A percentile compares a stretch with the other conserved stretches of the same genome.
Evolutionary conservation across 805 yeast species (phyloP).

Genomic region (Candida ponderosae): DNA sequence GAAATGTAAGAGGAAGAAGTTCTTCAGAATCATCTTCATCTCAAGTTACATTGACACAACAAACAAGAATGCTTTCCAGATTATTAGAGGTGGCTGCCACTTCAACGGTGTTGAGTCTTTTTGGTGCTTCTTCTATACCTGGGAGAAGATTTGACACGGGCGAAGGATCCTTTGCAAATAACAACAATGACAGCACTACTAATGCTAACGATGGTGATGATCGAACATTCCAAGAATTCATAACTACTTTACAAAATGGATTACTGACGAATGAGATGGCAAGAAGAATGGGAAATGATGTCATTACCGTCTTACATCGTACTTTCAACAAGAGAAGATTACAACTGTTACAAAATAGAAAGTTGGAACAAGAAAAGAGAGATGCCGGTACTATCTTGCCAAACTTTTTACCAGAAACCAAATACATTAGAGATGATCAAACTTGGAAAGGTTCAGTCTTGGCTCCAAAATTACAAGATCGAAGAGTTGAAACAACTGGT

Average conservation of each 20-base stretch:
- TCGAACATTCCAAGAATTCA: slow-evolving; percentile 36
- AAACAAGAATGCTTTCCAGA: slow-evolving; percentile 34
- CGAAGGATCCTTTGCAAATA: slow-evolving; percentile 4
- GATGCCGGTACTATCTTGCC: slow-evolving; percentile 58
- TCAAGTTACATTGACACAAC: slow-evolving; percentile 12
- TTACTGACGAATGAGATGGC: slow-evolving; percentile 30
- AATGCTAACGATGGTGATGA: slow-evolving; percentile 15
- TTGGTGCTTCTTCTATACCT: slow-evolving; percentile 19
- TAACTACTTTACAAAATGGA: slow-evolving; percentile 31
- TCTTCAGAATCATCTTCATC: not conserved
- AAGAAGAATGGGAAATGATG: slow-evolving; percentile 8
- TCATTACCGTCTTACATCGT: slow-evolving; percentile 67
- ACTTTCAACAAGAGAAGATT: slow-evolving; percentile 58
- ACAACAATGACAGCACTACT: slow-evolving; percentile 1
- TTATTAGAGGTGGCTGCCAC: slow-evolving; percentile 36
- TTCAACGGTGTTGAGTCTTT: slow-evolving; percentile 32
- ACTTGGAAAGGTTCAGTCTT: slow-evolving; percentile 71
- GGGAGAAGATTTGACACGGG: slow-evolving; percentile 24
- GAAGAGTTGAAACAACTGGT: slow-evolving; percentile 80
- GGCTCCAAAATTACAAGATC: slow-evolving; percentile 65
- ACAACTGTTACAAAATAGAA: slow-evolving; percentile 53
- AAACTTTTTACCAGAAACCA: slow-evolving; percentile 63
- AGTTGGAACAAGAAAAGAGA: slow-evolving; percentile 48
- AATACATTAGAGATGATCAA: slow-evolving; percentile 58
- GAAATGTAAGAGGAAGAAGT: not conserved